These are phyloP conservation scores for Naganishia friedmannii DNA, from an alignment of 768 basidiomycete genomes.

Conservation along the genomic window DNA sequence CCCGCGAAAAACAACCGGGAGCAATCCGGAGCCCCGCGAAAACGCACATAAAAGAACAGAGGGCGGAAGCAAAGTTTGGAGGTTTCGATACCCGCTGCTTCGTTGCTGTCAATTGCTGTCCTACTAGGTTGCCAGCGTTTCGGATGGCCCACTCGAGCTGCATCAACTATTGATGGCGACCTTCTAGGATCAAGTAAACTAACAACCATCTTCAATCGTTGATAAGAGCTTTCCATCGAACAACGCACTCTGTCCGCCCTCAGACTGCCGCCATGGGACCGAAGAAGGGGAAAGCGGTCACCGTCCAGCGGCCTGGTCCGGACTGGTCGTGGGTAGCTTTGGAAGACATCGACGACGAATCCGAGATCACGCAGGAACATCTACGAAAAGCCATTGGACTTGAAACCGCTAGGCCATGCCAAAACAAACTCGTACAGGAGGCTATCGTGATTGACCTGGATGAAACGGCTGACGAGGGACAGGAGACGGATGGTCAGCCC, in stretches of 20 bases:
- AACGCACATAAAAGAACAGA: too few species aligned
- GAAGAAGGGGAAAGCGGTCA: background rate
- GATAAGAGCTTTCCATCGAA: too few species aligned
- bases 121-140: too few species aligned
- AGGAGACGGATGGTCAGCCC: constrained; percentile 8
- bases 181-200: too few species aligned
- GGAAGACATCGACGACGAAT: background rate
- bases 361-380: constrained; percentile 21
- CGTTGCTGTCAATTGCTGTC: too few species aligned
- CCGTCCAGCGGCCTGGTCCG: constrained; percentile 9
- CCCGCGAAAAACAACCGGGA: too few species aligned
- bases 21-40: too few species aligned
- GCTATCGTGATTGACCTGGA: constrained; percentile 2
- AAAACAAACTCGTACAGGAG: constrained; percentile 11
- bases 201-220: background rate
- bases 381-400: constrained; percentile 18
- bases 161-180: too few species aligned
- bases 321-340: constrained; percentile 27
- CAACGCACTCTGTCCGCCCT: background rate
- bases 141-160: too few species aligned
- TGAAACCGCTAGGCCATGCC: background rate
- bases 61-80: too few species aligned
- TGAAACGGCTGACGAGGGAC: constrained; percentile 1
- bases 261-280: constrained; percentile 6
- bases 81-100: too few species aligned